These are phyloP conservation scores for Penicillium sp. DNA, from an alignment of 2,329 filamentous ascomycete species.

Conservation along the genomic window DNA sequence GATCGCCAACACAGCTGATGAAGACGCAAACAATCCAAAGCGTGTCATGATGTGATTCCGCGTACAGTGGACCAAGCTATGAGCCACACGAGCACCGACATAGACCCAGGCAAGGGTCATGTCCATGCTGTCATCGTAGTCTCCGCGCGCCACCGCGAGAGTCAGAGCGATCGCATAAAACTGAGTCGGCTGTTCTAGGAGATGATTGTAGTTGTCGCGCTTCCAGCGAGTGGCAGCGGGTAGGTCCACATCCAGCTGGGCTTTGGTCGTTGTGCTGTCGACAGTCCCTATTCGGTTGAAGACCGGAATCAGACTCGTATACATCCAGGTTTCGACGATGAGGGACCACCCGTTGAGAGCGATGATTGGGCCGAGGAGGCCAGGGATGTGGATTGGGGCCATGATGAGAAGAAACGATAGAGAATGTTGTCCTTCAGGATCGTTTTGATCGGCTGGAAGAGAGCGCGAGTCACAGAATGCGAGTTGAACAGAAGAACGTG, in stretches of 20 bases:
- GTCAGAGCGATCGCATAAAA: constrained; percentile 42
- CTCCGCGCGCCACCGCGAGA: constrained; percentile 26
- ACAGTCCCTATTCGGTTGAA: constrained; percentile 19
- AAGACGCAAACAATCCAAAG: constrained; percentile 32
- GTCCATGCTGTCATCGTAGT: constrained; percentile 20
- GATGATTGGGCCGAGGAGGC: constrained; percentile 28
- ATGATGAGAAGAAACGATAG: background rate
- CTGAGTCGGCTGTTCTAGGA: constrained; percentile 43
- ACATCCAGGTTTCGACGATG: constrained; percentile 42
- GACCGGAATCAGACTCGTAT: constrained; percentile 36
- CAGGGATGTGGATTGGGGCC: constrained; percentile 4
- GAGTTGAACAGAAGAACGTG: too few species aligned
- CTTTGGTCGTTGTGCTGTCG: constrained; percentile 15
- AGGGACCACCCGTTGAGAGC: constrained; percentile 40
- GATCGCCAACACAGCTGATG: constrained; percentile 26
- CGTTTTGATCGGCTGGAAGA: too few species aligned
- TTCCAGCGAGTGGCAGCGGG: constrained; percentile 31
- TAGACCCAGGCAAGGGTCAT: constrained; percentile 41
- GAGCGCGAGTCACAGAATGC: too few species aligned
- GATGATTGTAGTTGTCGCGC: constrained; percentile 43
- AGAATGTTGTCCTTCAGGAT: too few species aligned
- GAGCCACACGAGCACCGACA: constrained; percentile 37
- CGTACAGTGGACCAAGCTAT: constrained; percentile 39
- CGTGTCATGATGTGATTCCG: constrained; percentile 35
- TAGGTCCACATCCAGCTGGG: constrained; percentile 24